Conservation (phyloP, 106 monocot genomes). For the Dioscorea zingiberensis region DNA sequence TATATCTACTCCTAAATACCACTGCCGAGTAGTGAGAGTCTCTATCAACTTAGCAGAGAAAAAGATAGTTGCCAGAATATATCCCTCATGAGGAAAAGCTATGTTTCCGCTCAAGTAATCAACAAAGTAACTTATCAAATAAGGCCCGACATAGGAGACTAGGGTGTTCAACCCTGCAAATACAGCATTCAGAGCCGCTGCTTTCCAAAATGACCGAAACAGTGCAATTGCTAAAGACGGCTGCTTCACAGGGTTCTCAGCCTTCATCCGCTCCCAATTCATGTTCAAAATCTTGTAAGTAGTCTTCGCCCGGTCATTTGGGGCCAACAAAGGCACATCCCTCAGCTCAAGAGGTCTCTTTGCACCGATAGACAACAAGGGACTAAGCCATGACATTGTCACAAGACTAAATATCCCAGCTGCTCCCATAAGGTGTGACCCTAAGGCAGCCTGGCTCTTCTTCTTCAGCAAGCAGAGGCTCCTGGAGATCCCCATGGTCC, state of each 20-base stretch:
- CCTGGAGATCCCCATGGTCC: constrained; percentile 23
- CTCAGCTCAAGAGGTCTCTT: constrained; percentile 82
- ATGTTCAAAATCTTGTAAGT: constrained; percentile 67
- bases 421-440: constrained; percentile 72
- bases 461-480: constrained; percentile 48
- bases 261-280: constrained; percentile 71
- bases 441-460: constrained; percentile 60
- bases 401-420: constrained; percentile 62
- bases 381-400: constrained; percentile 71
- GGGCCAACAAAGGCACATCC: constrained; percentile 70
- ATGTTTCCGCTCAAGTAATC: constrained; percentile 79
- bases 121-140: constrained; percentile 80
- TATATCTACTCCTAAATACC: constrained; percentile 93
- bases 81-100: constrained; percentile 74
- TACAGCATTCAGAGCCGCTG: constrained; percentile 59
- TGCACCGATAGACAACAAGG: constrained; percentile 54
- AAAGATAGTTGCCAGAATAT: constrained; percentile 68
- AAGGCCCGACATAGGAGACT: constrained; percentile 88
- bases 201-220: constrained; percentile 70
- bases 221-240: constrained; percentile 67
- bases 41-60: constrained; percentile 80
- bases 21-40: constrained; percentile 77
- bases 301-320: constrained; percentile 75
- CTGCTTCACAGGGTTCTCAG: constrained; percentile 29
- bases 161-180: constrained; percentile 78